Evolutionary conservation across 2,329 filamentous ascomycete species (phyloP), one percentile per base, ranked within the genome.

Genomic region (Fusarium mundagurra): DNA sequence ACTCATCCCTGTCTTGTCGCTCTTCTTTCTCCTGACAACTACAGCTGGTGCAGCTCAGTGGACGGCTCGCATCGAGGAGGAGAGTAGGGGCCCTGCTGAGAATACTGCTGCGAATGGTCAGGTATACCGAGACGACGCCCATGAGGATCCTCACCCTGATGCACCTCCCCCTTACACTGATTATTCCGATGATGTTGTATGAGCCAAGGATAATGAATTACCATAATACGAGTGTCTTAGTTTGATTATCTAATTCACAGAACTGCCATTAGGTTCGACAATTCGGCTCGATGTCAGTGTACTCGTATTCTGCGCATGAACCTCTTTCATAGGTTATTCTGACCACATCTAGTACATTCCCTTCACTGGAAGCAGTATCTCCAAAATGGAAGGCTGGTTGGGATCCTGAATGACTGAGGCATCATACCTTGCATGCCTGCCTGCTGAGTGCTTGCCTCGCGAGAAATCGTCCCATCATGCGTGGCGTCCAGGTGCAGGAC

Each of bases 11-110:
- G 88, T 96, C 18, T 83, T 98, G 55, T 97, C 93, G n/a, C 97
- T 99, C 88, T 91, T 98, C 80, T 98, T 98, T 81, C 87, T 98
- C 44, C 84, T 99, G 74, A 98, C 96, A 0, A 95, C 93, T 7
- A 93, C 95, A 3, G 90, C 91, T 27, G 96, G 96, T 5, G 92
- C 94, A 48, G 96, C 94, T 3, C 85, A 98, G 41, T 98, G 96
- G 95, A 94, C 91, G 5, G 92, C 92, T 5, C 91, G 92, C 73
- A 84, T 98, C 58, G 95, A 98, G 82, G 86, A 90, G 61, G 85
- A 89, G 75, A 83, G 77, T 34, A 80, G 81, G 55, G 75, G 75
- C 29, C 57, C 65, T 34, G 62, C 44, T 44, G 71, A 55, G 8
- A 61, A 74, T 36, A 59, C 41, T 34, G 63, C 59, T 55, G 36